Percentiles rank a stretch among this genome's conserved stretches.
Conservation (phyloP, 2,329 filamentous ascomycete species). For the Fusarium bulbicola region DNA sequence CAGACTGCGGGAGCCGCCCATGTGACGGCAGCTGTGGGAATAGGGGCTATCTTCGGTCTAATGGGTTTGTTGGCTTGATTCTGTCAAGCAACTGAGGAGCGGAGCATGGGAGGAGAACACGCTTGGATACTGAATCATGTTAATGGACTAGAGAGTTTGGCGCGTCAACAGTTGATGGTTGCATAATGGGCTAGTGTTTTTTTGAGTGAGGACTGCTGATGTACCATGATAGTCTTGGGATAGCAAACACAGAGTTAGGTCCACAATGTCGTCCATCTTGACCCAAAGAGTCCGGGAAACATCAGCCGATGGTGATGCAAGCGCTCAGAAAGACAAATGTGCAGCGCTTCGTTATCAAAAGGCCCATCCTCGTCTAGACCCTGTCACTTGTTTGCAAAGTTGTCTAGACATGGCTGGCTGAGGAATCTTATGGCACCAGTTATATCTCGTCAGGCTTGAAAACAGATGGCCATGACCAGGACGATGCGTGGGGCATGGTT, state of each 20-base stretch:
- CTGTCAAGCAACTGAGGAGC: background rate
- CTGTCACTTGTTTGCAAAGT: background rate
- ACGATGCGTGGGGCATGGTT: slow-evolving; percentile 12
- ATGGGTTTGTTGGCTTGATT: slow-evolving; percentile 37
- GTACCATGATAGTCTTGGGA: slow-evolving; percentile 5
- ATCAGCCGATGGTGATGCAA: background rate
- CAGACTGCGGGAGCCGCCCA: slow-evolving; percentile 37
- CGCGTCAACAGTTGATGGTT: slow-evolving; percentile 13
- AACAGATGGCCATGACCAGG: background rate
- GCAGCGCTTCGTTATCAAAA: background rate
- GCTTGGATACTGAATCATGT: slow-evolving; percentile 15
- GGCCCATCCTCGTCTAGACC: slow-evolving; percentile 3
- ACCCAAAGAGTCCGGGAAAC: background rate
- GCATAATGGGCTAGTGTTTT: slow-evolving; percentile 28
- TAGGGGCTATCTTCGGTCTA: slow-evolving; percentile 38
- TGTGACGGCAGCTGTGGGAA: slow-evolving; percentile 33
- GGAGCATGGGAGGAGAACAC: background rate
- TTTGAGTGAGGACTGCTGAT: slow-evolving; percentile 11
- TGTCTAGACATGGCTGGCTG: background rate
- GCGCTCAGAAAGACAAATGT: background rate
- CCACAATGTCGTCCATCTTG: background rate
- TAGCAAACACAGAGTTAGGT: slow-evolving; percentile 22
- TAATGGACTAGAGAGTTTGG: slow-evolving; percentile 10
- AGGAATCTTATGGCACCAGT: background rate
- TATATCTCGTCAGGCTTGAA: background rate